A percentile compares a stretch with the other conserved stretches of the same genome.
Conservation (phyloP, 257 asterid species). For the Solanum stenotomum region DNA sequence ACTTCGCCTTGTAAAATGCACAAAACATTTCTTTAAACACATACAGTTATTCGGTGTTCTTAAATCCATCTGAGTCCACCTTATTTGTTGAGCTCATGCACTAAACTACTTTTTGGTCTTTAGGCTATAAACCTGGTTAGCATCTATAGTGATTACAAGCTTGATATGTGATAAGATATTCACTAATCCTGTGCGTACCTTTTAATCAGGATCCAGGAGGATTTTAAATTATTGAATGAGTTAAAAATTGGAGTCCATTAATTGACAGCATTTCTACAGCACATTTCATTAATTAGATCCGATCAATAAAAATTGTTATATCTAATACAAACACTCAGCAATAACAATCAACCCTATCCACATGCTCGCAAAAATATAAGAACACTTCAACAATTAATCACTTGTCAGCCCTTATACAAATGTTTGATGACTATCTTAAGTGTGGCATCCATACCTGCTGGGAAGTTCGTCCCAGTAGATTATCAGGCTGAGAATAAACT, state of each 20-base stretch:
- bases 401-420: background rate
- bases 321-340: background rate
- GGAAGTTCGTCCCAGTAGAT: constrained; percentile 80
- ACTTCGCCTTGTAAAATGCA: background rate
- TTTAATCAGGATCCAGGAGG: background rate
- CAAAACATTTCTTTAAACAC: background rate
- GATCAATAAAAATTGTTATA: background rate
- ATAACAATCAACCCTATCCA: background rate
- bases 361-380: background rate
- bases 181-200: background rate
- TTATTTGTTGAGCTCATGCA: background rate
- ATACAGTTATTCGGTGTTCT: background rate
- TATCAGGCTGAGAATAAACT: constrained; percentile 99
- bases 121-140: background rate
- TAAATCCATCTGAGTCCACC: background rate
- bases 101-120: background rate
- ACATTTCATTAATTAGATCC: background rate
- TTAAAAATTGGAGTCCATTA: background rate
- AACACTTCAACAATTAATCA: background rate
- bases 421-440: background rate
- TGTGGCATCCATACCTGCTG: constrained; percentile 55
- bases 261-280: background rate
- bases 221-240: background rate
- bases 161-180: background rate
- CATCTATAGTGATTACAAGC: background rate